Base-by-base conservation (phyloP, 2,329 filamentous ascomycete species). In the Scortechinia acanthostroma region DNA sequence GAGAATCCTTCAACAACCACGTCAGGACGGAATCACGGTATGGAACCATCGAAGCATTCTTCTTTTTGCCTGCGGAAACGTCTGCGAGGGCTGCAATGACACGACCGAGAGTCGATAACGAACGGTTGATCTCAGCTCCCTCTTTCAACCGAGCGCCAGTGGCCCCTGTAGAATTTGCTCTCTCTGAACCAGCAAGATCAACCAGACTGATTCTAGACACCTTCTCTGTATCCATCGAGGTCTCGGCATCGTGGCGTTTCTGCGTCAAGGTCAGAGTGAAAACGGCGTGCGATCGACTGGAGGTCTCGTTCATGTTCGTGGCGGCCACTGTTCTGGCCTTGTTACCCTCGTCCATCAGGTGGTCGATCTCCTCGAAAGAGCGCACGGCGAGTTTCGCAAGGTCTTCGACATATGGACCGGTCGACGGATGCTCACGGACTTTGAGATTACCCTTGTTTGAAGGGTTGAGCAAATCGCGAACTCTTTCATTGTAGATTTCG, bases 271-370 rank as follows among this genome's bases (percentile, higher is more conserved):
- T 97, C 45, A 98, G 73, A 17, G 94, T 98, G 62, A 98, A 98
- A 44, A 98, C 94, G 33, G 93, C 93, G 64, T 98, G 93, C 61
- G 91, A 97, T 72, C 93, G 85, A 77, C 90, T 95, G 48, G 90
- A 96, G 0, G 94, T 98, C 66, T 97, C 93, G 73, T 98, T 98
- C 93, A 98, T 98, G 76, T 97, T 98, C 30, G 93, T 98, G 4
- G 93, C 93, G 2, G 93, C 93, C 30, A 98, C 93, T 0, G 93
- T 98, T 72, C 93, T 79, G 23, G 93, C 93, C 68, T 98, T 98
- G 73, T 98, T 98, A 57, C 93, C 93, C 66, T 97, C 91, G 60
- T 98, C 93, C 93, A 98, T 98, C 56, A 98, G 70, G 59, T 96
- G 84, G 58, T 98, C 93, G 53, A 98, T 97, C 61, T 98, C 94